Percentiles rank a stretch among this genome's conserved stretches.
Conservation (phyloP, 306 rosid genomes). For the Datisca glomerata region DNA sequence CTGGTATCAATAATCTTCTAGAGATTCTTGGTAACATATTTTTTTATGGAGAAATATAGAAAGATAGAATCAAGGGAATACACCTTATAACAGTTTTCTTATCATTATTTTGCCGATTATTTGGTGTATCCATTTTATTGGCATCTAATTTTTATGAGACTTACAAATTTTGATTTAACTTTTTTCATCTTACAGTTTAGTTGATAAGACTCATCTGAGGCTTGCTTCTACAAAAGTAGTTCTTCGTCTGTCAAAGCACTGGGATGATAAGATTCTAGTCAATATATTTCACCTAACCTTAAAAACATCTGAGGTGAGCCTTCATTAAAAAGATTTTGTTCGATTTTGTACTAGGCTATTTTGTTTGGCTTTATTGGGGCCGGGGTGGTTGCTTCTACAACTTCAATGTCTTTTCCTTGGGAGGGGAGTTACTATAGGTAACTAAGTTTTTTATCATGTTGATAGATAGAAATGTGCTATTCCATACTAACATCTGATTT, state of each 20-base stretch:
- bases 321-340: conserved; percentile 11
- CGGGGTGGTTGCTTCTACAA: too few species aligned
- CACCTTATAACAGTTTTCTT: conserved; percentile 7
- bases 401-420: too few species aligned
- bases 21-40: conserved; percentile 63
- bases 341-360: conserved; percentile 10
- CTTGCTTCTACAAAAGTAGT: conserved; percentile 94
- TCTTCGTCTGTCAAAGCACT: conserved; percentile 71
- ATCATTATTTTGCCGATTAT: conserved; percentile 1
- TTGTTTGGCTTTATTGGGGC: too few species aligned
- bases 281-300: conserved; percentile 71
- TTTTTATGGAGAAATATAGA: conserved; percentile 71
- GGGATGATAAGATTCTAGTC: conserved; percentile 87
- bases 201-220: conserved; percentile 82
- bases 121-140: not conserved
- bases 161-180: conserved; percentile 18
- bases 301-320: conserved; percentile 70
- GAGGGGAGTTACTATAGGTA: too few species aligned
- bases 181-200: conserved; percentile 53
- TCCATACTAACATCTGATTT: too few species aligned
- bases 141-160: conserved; percentile 4
- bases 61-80: conserved; percentile 75
- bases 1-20: conserved; percentile 50
- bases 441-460: too few species aligned
- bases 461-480: too few species aligned